Base-by-base conservation (phyloP, 768 basidiomycete genomes). In the Calvatia gigantea region DNA sequence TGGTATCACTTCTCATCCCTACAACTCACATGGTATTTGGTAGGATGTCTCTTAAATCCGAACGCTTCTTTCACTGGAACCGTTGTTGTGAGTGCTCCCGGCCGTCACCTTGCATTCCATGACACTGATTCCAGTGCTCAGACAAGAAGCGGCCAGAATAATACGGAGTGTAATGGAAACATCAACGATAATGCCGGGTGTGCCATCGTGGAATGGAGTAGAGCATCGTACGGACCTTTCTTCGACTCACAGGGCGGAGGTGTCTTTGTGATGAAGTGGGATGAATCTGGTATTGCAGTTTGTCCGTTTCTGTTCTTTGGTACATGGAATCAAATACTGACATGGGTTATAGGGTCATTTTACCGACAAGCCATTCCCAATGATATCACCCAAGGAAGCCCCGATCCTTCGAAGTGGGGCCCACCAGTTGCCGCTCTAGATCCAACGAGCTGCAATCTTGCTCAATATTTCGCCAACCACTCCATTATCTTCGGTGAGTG, bases 241-340 rank as follows among this genome's bases (percentile, higher is more conserved):
- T 94, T 94, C 65, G 91, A 94, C 59, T 76, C 78, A 1, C 83
- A 82, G 65, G 83, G 87, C 12, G 93, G 93, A 9, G 93, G 93
- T 3, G 84, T 93, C 2, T 88, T 91, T 62, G 91, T 85, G 1
- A 91, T 92, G 89, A 87, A 89, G 61, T 94, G 93, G 93, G 89
- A 94, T 64, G 80, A 84, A 56, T 77, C 75, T 53, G 85, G 85
- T 1, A 91, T 92, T 54, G 81, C 85, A 42, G 78, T 91, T 62
- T 92, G 90, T 91, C 56, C 69, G 88, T 75, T 37, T n/a, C 35
- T 8, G 41, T 12, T 23, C 11, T 4, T 42, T 8, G 19, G 25
- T 17, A 17, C 21, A 27, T 31, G 37, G 9, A 6, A 39, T 42
- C 62, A 21, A 61, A 45, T 47, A 31, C 57, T 7, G 23, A 6